Evolutionary conservation across 73 alveolate species (phyloP).

Genomic region (Tetrahymena thermophila): DNA sequence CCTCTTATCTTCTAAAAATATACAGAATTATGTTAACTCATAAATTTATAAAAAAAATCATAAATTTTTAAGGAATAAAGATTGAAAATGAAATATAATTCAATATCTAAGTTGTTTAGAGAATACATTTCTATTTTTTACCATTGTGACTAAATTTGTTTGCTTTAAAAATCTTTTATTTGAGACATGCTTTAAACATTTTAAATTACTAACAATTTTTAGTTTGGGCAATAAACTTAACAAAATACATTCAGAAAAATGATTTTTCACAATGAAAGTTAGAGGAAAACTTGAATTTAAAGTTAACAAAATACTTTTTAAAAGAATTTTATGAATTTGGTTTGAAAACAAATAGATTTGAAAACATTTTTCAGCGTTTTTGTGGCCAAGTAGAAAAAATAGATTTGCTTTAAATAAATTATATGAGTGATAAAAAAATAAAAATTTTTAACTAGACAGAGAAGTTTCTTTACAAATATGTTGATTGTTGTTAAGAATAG

Average conservation of each 20-base stretch:
- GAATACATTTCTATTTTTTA: too few species aligned
- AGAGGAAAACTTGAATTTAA: not conserved
- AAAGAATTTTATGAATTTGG: not conserved
- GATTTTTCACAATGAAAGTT: not conserved
- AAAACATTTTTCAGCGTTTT: not conserved
- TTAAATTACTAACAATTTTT: too few species aligned
- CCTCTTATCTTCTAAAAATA: too few species aligned
- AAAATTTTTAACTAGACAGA: not conserved
- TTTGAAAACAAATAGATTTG: not conserved
- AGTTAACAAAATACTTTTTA: not conserved
- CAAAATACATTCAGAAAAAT: too few species aligned
- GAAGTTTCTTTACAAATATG: not conserved
- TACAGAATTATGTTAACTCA: too few species aligned
- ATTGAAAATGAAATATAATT: too few species aligned
- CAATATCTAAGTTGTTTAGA: not conserved
- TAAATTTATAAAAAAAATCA: too few species aligned
- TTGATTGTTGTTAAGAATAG: not conserved
- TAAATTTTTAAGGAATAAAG: too few species aligned
- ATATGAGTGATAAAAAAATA: not conserved
- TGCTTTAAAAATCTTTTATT: not conserved
- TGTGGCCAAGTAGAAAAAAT: not conserved
- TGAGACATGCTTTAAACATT: not conserved
- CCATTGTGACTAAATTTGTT: not conserved
- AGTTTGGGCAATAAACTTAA: too few species aligned
- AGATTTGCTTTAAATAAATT: too few species aligned